Base-by-base conservation (phyloP, 202 grass and related monocot species). In the Digitaria exilis region DNA sequence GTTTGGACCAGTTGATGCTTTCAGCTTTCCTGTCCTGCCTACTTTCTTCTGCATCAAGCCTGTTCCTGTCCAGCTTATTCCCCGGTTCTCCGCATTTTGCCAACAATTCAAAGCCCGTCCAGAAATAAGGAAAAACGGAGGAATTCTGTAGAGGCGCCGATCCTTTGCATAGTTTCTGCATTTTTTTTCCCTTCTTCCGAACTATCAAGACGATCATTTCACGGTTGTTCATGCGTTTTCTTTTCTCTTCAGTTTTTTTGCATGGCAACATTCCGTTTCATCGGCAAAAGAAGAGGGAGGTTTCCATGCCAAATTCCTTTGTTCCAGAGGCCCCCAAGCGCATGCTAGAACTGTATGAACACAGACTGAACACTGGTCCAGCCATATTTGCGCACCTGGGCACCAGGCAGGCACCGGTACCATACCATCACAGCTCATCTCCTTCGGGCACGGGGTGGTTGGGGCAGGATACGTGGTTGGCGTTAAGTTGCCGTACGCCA, bases 1-100 rank as follows among this genome's bases (percentile, higher is more conserved):
- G 25, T 57, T 43, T 79, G 83, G 79, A 79, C 74, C 84, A 78
- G 78, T 16, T 12, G 77, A 85, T 82, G 73, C 64, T 76, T 78
- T 76, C 64, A 29, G 24, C 79, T 44, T 34, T 78, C 30, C 50
- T 62, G 26, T 4, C 37, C 32, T 54, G 18, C 44, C 0, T n/a
- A 24, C 31, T 52, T n/a, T 31, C 66, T 77, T 85, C 44, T 9
- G 29, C 29, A 18, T 72, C 19, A 78, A 82, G 73, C 65, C 4
- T 82, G 21, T 44, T 44, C 31, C 50, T 31, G 16, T 74, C 75
- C 19, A 55, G 77, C 54, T 79, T 69, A 75, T 90, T 83, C 88
- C 42, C n/a, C 0, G 5, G 8, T 54, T 28, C 15, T 45, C 46
- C 31, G 65, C 30, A n/a, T 73, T 69, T 65, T 21, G 1, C 24